These are phyloP conservation scores for Psilocybe azurescens DNA, from an alignment of 768 basidiomycete genomes.

Conservation along the genomic window DNA sequence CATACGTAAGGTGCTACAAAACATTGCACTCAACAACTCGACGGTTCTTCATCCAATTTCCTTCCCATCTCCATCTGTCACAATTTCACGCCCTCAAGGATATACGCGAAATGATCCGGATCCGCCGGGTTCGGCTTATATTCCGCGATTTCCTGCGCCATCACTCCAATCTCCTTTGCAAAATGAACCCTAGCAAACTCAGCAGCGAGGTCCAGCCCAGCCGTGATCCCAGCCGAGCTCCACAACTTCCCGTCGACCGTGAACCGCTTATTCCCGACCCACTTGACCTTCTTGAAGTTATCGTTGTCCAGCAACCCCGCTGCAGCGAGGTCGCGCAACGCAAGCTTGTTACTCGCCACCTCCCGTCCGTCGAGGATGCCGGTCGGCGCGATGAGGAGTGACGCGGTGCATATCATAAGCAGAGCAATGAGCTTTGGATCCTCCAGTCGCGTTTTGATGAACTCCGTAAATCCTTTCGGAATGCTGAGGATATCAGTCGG, in stretches of 20 bases:
- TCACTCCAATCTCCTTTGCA: conserved; percentile 26
- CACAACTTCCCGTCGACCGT: conserved; percentile 33
- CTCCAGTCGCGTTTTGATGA: conserved; percentile 14
- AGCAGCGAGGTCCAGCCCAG: conserved; percentile 33
- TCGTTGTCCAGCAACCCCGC: conserved; percentile 9
- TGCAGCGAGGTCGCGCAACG: conserved; percentile 10
- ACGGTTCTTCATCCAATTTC: too few species aligned
- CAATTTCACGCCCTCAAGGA: conserved; percentile 29
- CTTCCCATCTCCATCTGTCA: neutral
- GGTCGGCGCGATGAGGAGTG: conserved; percentile 19
- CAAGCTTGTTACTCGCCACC: conserved; percentile 24
- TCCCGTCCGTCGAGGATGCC: conserved; percentile 25
- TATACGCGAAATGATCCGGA: conserved; percentile 30
- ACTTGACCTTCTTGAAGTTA: conserved; percentile 28
- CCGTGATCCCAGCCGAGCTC: conserved; percentile 32
- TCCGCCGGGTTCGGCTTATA: conserved; percentile 29
- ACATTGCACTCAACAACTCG: too few species aligned
- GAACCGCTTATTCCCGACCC: conserved; percentile 34
- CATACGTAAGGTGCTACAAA: too few species aligned
- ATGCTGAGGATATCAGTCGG: conserved; percentile 11
- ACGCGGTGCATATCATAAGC: conserved; percentile 26
- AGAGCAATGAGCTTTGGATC: conserved; percentile 15
- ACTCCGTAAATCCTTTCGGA: conserved; percentile 12
- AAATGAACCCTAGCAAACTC: conserved; percentile 31
- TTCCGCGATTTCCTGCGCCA: conserved; percentile 26